phyloP scores from a whole-genome alignment of 768 basidiomycete species.

The Lanmaoa rubissima region DNA sequence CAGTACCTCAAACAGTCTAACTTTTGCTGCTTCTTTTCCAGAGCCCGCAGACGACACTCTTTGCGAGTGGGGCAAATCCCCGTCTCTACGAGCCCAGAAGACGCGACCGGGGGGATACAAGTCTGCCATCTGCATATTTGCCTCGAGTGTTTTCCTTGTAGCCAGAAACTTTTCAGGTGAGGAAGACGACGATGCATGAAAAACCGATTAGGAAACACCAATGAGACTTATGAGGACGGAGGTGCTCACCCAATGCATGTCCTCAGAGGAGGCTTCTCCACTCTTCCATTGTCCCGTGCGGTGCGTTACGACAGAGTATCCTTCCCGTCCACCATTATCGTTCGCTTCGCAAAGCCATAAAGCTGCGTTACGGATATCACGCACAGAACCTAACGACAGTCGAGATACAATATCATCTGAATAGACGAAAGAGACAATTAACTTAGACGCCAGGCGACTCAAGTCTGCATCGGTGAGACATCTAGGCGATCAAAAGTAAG shows the following conservation, averaged over 20 bases:
- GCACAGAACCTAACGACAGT: conserved; percentile 72
- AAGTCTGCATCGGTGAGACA: conserved; percentile 62
- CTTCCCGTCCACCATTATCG: conserved; percentile 36
- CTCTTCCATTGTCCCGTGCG: conserved; percentile 61
- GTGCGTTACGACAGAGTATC: conserved; percentile 40
- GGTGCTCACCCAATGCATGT: conserved; percentile 49
- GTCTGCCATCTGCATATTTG: conserved; percentile 73
- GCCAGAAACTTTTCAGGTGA: conserved; percentile 59
- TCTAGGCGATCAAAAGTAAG: conserved; percentile 33
- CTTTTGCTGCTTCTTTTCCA: conserved; percentile 41
- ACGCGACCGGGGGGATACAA: conserved; percentile 78
- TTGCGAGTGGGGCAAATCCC: conserved; percentile 58
- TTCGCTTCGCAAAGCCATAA: conserved; percentile 80
- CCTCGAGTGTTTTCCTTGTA: conserved; percentile 79
- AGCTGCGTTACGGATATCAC: conserved; percentile 71
- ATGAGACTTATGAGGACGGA: not conserved
- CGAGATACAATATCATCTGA: conserved; percentile 81
- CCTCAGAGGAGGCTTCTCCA: conserved; percentile 54
- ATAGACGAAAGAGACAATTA: conserved; percentile 78
- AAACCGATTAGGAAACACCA: not conserved
- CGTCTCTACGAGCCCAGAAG: conserved; percentile 75
- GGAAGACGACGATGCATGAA: not conserved
- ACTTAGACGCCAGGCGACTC: conserved; percentile 53
- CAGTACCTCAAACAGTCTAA: conserved; percentile 74
- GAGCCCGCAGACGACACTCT: conserved; percentile 16